Conservation (phyloP, 2,329 filamentous ascomycete genomes). For the Penicillium sp. region DNA sequence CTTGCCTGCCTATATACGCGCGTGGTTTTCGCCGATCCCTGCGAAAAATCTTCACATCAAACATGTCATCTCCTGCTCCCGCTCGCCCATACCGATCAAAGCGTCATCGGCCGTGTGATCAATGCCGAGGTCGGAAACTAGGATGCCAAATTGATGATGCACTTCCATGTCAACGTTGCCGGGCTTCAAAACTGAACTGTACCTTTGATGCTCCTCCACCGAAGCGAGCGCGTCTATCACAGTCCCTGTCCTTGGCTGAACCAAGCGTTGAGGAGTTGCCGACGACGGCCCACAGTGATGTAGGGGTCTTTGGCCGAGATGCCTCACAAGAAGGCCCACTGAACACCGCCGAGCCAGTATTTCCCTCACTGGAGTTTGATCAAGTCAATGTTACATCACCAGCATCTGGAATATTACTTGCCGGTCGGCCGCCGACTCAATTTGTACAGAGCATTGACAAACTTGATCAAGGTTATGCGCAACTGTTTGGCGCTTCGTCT, state of each 20-base stretch:
- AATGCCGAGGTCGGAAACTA: constrained; percentile 34
- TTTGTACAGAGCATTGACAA: constrained; percentile 33
- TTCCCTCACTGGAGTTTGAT: constrained; percentile 14
- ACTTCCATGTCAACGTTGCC: constrained; percentile 27
- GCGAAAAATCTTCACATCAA: background rate
- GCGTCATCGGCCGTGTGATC: constrained; percentile 34
- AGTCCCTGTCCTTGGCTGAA: constrained; percentile 7
- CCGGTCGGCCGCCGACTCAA: constrained; percentile 22
- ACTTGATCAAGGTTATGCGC: constrained; percentile 29
- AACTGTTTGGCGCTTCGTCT: constrained; percentile 35
- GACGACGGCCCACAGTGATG: constrained; percentile 1
- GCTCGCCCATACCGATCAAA: constrained; percentile 35
- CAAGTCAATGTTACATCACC: constrained; percentile 16
- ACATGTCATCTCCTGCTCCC: constrained; percentile 17
- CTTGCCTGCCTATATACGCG: background rate
- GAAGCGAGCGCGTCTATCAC: constrained; percentile 19
- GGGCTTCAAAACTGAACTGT: constrained; percentile 24
- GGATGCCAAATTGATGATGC: constrained; percentile 29
- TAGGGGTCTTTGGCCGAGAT: background rate
- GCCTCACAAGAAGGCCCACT: constrained; percentile 5
- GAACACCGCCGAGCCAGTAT: constrained; percentile 7
- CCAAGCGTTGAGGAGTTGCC: constrained; percentile 8
- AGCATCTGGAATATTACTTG: constrained; percentile 16
- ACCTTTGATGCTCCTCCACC: constrained; percentile 27
- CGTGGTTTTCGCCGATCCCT: background rate